These are phyloP conservation scores for Lonicera japonica DNA, from an alignment of 129 eudicot species.

Conservation along the genomic window DNA sequence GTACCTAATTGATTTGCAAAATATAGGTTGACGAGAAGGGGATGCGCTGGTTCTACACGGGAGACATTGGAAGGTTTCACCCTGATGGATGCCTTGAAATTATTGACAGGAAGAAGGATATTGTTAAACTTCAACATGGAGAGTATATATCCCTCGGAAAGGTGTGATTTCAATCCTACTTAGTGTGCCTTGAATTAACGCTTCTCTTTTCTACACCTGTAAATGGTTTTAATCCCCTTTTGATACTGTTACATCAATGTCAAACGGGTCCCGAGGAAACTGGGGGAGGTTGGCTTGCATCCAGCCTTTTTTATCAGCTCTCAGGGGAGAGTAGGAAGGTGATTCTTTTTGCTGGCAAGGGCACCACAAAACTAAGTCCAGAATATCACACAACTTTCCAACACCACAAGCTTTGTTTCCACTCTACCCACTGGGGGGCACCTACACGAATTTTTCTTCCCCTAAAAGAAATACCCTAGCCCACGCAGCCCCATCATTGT, in stretches of 20 bases:
- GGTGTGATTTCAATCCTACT: conserved; percentile 29
- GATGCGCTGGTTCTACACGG: conserved; percentile 95
- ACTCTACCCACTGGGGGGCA: too few species aligned
- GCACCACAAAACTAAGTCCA: too few species aligned
- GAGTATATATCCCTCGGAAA: conserved; percentile 93
- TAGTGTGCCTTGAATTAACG: background rate
- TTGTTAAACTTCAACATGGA: conserved; percentile 98
- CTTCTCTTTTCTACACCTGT: background rate
- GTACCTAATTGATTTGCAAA: background rate
- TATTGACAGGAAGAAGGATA: conserved; percentile 93
- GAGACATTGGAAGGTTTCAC: conserved; percentile 91
- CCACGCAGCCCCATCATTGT: too few species aligned
- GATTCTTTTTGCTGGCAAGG: too few species aligned
- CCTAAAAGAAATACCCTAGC: too few species aligned
- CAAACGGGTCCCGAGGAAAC: too few species aligned
- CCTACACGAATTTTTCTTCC: too few species aligned
- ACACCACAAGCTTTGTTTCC: too few species aligned
- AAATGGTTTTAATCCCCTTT: background rate
- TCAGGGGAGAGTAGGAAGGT: too few species aligned
- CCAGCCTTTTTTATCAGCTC: too few species aligned
- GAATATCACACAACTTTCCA: too few species aligned
- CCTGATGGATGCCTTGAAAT: conserved; percentile 97
- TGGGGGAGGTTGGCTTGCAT: too few species aligned
- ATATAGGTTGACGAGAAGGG: conserved; percentile 85
- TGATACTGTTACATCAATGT: background rate